Base-by-base conservation (phyloP, 1,284 basidiomycete genomes). In the Phlebopus sp. region DNA sequence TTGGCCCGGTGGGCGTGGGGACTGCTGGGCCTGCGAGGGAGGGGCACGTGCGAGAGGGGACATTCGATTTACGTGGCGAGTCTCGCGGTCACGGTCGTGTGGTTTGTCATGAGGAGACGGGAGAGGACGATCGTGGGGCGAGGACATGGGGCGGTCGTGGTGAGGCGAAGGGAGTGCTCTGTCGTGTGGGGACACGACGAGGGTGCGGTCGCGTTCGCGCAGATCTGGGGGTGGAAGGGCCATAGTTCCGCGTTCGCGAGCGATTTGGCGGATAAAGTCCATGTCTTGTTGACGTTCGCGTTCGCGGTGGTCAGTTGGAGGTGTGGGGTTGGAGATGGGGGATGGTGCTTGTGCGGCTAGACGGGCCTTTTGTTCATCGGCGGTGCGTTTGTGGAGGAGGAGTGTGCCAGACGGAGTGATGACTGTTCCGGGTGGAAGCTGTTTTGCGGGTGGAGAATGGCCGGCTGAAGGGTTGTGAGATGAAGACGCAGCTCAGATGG, bases 341-440 rank as follows among this genome's bases (percentile, higher is more conserved):
- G 44, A 27, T 49, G 23, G 48, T n/a, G n/a, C n/a, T 17, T 32
- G 36, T 17, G 36, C 18, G 9, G 55, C 5, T 1, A 55, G 50
- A 44, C 61, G 59, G 1, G 59, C 47, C 50, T 66, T 54, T 15
- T 62, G 62, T 18, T 62, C 60, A n/a, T 62, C 63, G 5, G 56
- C 63, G 2, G 57, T 65, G 30, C 62, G 63, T 30, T 64, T 54
- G 42, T 63, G 63, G 41, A 63, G 63, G 37, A 62, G 54, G 44
- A 65, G 60, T 17, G 57, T 48, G 25, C 65, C 65, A 0, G 55
- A 50, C 4, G 63, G 9, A 3, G 54, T 66, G 0, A 53, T 59
- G 53, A 60, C 27, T 46, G 65, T 14, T 13, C 31, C 31, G 11
- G 41, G 41, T 4, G 41, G 34, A 17, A 39, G 36, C 8, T 34